These are phyloP conservation scores for Rasamsonia emersonii DNA, from an alignment of 2,329 filamentous ascomycete species.

Conservation along the genomic window DNA sequence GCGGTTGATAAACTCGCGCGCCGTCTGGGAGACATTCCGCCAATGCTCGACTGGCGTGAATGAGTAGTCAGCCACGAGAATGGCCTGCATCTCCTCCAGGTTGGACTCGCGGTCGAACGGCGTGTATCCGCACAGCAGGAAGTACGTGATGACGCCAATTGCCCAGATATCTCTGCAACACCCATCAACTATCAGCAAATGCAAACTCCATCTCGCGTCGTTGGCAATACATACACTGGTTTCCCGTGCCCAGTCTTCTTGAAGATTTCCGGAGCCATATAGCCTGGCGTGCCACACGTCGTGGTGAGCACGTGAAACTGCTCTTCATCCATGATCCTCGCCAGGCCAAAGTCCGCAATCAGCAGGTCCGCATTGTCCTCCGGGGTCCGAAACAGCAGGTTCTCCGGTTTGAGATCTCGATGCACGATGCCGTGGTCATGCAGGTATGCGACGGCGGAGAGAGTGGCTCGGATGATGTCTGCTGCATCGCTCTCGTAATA, in stretches of 20 bases:
- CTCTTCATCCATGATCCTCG: conserved; percentile 97
- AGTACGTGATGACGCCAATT: conserved; percentile 97
- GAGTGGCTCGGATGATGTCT: conserved; percentile 84
- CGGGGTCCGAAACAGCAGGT: conserved; percentile 89
- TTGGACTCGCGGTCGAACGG: conserved; percentile 97
- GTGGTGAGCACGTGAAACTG: conserved; percentile 97
- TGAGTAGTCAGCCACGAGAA: conserved; percentile 89
- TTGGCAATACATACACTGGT: conserved; percentile 57
- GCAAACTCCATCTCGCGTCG: neutral
- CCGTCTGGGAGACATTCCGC: conserved; percentile 78
- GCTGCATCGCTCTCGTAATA: conserved; percentile 98
- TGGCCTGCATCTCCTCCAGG: conserved; percentile 98
- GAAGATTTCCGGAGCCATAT: conserved; percentile 99
- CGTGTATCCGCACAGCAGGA: conserved; percentile 94
- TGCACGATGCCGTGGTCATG: conserved; percentile 99
- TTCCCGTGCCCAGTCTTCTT: conserved; percentile 98
- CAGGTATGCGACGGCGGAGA: conserved; percentile 96
- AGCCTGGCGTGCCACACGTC: conserved; percentile 93
- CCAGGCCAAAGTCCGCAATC: conserved; percentile 94
- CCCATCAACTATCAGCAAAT: conserved; percentile 3
- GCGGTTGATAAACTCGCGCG: conserved; percentile 84
- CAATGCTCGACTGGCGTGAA: conserved; percentile 95
- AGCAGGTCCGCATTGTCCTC: conserved; percentile 96
- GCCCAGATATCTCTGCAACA: conserved; percentile 76
- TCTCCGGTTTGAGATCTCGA: conserved; percentile 94